Conservation (phyloP, 2,329 filamentous ascomycete species). For the Scedosporium aurantiacum region DNA sequence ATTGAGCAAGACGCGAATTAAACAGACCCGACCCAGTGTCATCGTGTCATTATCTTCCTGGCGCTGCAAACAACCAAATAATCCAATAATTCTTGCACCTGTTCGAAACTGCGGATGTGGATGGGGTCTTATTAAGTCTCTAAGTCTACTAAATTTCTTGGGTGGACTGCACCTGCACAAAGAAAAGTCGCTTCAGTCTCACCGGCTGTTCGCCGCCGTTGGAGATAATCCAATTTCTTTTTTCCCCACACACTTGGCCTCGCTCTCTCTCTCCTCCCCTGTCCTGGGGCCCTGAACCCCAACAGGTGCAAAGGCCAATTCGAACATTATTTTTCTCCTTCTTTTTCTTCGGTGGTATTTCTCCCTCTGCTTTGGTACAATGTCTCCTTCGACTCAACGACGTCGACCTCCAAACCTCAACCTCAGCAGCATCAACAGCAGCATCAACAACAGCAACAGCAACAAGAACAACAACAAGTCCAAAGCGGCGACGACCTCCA, state of each 20-base stretch:
- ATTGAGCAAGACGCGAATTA: too few relatives aligned
- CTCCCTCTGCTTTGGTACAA: not conserved
- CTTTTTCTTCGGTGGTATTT: not conserved
- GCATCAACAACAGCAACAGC: slow-evolving; percentile 8
- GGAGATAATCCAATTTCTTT: not conserved
- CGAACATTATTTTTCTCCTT: not conserved
- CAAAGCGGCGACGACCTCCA: not conserved
- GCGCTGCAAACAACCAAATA: too few relatives aligned
- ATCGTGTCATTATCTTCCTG: too few relatives aligned
- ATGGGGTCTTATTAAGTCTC: too few relatives aligned
- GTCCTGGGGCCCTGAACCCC: not conserved
- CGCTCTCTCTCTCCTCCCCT: not conserved
- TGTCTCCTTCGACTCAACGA: slow-evolving; percentile 9
- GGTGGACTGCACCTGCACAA: too few relatives aligned
- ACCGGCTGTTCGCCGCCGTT: not conserved
- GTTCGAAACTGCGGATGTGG: too few relatives aligned
- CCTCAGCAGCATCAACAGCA: too few relatives aligned
- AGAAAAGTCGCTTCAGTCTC: not conserved
- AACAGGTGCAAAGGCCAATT: not conserved
- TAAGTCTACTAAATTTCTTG: too few relatives aligned
- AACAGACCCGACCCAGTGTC: too few relatives aligned
- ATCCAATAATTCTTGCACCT: too few relatives aligned
- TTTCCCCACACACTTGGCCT: slow-evolving; percentile 1
- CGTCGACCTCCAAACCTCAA: slow-evolving; percentile 13
- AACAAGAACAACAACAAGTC: slow-evolving; percentile 1